Percentiles rank a stretch among this genome's conserved stretches.
Evolutionary conservation across 2,329 filamentous ascomycete species (phyloP).

Genomic region (Capronia epimyces): DNA sequence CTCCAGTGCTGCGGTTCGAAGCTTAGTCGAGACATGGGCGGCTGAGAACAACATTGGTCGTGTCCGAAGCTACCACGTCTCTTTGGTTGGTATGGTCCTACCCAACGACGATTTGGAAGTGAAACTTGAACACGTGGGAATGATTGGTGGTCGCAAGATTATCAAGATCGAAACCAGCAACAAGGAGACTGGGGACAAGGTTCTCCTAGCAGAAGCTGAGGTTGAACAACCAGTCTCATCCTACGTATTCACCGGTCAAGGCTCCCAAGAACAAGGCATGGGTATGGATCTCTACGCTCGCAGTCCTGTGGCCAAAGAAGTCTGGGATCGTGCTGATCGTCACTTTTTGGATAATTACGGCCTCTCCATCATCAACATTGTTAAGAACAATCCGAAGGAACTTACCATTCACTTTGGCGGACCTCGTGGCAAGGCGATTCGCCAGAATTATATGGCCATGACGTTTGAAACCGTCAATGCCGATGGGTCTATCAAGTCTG

Average conservation of each 20-base stretch:
- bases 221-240: constrained; percentile 95
- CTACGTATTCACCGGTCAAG: constrained; percentile 97
- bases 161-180: constrained; percentile 98
- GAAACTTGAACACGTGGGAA: constrained; percentile 91
- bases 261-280: constrained; percentile 98
- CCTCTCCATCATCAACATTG: constrained; percentile 96
- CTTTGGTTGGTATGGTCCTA: constrained; percentile 95
- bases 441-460: constrained; percentile 99
- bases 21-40: constrained; percentile 96
- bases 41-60: constrained; percentile 98
- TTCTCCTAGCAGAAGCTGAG: constrained; percentile 89
- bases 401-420: constrained; percentile 97
- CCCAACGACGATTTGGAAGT: constrained; percentile 94
- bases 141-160: constrained; percentile 97
- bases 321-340: constrained; percentile 96
- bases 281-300: constrained; percentile 97
- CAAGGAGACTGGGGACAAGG: constrained; percentile 93
- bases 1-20: constrained; percentile 91
- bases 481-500: constrained; percentile 90
- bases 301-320: constrained; percentile 89
- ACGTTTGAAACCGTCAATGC: constrained; percentile 95
- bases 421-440: constrained; percentile 91
- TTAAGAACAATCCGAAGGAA: constrained; percentile 99
- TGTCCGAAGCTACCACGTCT: constrained; percentile 94
- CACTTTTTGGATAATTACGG: constrained; percentile 99